A percentile compares a stretch with the other conserved stretches of the same genome.
Conservation (phyloP, 257 asterid genomes). For the Solanum megistacrolobum region DNA sequence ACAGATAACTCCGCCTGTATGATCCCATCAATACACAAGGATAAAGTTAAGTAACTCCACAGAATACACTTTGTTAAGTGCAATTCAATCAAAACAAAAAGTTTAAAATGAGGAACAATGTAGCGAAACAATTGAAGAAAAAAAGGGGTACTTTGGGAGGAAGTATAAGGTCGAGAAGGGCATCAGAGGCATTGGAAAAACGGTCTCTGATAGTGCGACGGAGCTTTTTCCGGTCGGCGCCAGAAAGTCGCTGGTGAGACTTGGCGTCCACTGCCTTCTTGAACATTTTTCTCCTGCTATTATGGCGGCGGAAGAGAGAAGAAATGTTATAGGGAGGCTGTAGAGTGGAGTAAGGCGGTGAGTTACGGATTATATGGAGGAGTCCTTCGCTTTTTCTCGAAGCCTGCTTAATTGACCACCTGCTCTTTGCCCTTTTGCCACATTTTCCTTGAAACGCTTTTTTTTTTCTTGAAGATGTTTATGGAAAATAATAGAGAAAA, state of each 20-base stretch:
- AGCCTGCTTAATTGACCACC: background rate
- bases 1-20: constrained; percentile 65
- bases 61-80: background rate
- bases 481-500: background rate
- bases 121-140: background rate
- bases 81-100: background rate
- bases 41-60: background rate
- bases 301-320: background rate
- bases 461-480: background rate
- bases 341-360: background rate
- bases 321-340: background rate
- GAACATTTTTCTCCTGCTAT: constrained; percentile 41
- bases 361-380: background rate
- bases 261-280: constrained; percentile 82
- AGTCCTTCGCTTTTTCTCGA: background rate
- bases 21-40: background rate
- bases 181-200: constrained; percentile 64
- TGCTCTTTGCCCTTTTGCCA: background rate
- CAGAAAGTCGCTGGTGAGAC: constrained; percentile 88
- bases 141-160: constrained; percentile 68
- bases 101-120: background rate
- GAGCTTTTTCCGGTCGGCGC: constrained; percentile 92
- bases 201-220: constrained; percentile 64
- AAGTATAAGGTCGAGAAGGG: constrained; percentile 52
- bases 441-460: background rate